A percentile compares a stretch with the other conserved stretches of the same genome.
These are phyloP conservation scores for Leccinum pachyderme DNA, from an alignment of 1,284 basidiomycete species.

Conservation along the genomic window DNA sequence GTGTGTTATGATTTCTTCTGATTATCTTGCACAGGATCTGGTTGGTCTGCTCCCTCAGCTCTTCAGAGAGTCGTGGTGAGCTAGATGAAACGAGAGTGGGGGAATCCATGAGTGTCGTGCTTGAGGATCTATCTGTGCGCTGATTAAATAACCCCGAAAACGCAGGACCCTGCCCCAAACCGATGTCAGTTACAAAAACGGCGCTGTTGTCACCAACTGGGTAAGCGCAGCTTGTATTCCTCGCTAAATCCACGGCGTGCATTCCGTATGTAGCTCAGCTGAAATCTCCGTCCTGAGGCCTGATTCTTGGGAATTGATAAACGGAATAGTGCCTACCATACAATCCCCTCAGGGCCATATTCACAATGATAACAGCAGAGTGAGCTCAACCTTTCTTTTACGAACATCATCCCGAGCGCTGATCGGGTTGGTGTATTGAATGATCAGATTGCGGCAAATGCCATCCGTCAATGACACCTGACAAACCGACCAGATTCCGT, in stretches of 20 bases:
- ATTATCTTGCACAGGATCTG: not conserved
- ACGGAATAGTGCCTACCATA: not conserved
- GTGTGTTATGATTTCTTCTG: constrained; percentile 3
- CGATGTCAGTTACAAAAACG: not conserved
- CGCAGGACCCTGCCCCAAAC: not conserved
- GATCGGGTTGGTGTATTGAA: not conserved
- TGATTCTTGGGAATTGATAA: not conserved
- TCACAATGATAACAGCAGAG: not conserved
- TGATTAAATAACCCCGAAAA: not conserved
- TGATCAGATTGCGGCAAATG: too few relatives aligned
- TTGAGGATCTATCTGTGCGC: not conserved
- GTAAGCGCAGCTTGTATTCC: not conserved
- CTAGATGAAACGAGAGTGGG: not conserved
- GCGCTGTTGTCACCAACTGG: not conserved
- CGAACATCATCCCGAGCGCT: not conserved
- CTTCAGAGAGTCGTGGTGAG: not conserved
- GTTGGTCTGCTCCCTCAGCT: not conserved
- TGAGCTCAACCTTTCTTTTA: not conserved
- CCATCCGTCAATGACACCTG: too few relatives aligned
- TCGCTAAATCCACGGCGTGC: not conserved
- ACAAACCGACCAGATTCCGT: not conserved
- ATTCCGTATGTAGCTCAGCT: not conserved
- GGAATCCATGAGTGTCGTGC: not conserved
- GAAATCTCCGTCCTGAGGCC: not conserved
- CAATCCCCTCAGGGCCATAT: not conserved